Evolutionary conservation across 495 filamentous ascomycete species (phyloP).

Genomic region (Chaetomium tenue): DNA sequence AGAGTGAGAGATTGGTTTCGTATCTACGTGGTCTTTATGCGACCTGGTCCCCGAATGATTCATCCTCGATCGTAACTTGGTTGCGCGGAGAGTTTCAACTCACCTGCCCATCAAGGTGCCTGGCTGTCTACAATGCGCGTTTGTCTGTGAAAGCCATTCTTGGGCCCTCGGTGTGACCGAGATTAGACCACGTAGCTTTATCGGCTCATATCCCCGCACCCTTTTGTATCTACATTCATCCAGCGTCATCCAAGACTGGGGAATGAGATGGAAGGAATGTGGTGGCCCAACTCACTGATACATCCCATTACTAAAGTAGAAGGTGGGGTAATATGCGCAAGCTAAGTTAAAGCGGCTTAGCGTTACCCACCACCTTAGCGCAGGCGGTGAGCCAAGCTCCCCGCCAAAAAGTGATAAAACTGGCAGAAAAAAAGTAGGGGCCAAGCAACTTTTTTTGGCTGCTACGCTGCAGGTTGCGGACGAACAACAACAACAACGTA

Average conservation of each 20-base stretch:
- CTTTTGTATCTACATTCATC: no score
- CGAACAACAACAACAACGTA: constrained; percentile 16
- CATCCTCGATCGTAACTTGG: neutral
- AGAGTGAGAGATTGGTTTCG: no score
- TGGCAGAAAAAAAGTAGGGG: constrained; percentile 38
- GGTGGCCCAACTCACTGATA: neutral
- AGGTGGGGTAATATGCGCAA: neutral
- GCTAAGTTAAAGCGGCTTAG: constrained; percentile 9
- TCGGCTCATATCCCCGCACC: no score
- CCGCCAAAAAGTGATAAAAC: constrained; percentile 27
- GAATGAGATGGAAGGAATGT: no score
- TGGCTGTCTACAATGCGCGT: neutral
- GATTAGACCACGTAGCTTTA: no score
- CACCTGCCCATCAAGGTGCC: constrained; percentile 20
- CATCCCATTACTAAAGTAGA: neutral
- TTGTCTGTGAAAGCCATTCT: no score
- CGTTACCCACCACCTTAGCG: no score
- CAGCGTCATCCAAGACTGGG: no score
- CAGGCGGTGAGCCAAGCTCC: constrained; percentile 29
- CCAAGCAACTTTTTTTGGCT: constrained; percentile 26
- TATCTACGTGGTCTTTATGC: neutral
- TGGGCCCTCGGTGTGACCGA: no score
- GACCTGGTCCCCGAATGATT: neutral
- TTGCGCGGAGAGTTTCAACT: neutral
- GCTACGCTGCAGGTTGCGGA: neutral